These are phyloP conservation scores for Daldinia eschscholtzii DNA, from an alignment of 2,329 filamentous ascomycete genomes.

Conservation along the genomic window DNA sequence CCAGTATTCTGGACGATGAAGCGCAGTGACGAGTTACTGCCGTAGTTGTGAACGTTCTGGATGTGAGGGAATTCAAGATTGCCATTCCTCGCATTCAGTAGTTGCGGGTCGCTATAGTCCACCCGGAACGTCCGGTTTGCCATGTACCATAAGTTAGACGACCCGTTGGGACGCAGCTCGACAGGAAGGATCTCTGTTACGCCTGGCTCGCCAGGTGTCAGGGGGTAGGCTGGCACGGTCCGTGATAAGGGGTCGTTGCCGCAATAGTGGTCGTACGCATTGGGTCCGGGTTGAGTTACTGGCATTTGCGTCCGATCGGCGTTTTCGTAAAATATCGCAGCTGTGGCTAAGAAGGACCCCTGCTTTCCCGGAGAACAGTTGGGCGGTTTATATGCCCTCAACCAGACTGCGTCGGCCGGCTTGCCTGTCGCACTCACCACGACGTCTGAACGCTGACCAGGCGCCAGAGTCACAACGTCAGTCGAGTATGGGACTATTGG, in stretches of 20 bases:
- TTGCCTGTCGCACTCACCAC: constrained; percentile 32
- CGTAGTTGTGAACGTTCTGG: constrained; percentile 43
- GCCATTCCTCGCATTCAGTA: constrained; percentile 38
- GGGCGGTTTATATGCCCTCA: constrained; percentile 42
- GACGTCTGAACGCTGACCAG: constrained; percentile 36
- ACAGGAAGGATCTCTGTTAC: constrained; percentile 39
- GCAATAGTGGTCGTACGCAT: constrained; percentile 40
- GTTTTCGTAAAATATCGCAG: constrained; percentile 42
- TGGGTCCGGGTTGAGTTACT: constrained; percentile 18
- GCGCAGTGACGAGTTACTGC: constrained; percentile 47
- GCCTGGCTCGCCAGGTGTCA: constrained; percentile 21
- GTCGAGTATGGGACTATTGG: constrained; percentile 63
- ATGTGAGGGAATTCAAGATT: constrained; percentile 30
- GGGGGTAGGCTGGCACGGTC: constrained; percentile 31
- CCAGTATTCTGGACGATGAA: constrained; percentile 50
- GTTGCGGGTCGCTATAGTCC: constrained; percentile 45
- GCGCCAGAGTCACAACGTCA: constrained; percentile 35
- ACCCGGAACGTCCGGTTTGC: constrained; percentile 39
- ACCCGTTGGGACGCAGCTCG: constrained; percentile 39
- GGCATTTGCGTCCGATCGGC: constrained; percentile 31
- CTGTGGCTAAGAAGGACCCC: constrained; percentile 32
- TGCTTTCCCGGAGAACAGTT: constrained; percentile 38
- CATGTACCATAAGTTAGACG: constrained; percentile 41
- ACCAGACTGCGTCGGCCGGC: constrained; percentile 38
- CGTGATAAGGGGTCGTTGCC: constrained; percentile 38